These are phyloP conservation scores for Aspergillus oerlinghausenensis DNA, from an alignment of 2,329 filamentous ascomycete genomes.

Conservation along the genomic window DNA sequence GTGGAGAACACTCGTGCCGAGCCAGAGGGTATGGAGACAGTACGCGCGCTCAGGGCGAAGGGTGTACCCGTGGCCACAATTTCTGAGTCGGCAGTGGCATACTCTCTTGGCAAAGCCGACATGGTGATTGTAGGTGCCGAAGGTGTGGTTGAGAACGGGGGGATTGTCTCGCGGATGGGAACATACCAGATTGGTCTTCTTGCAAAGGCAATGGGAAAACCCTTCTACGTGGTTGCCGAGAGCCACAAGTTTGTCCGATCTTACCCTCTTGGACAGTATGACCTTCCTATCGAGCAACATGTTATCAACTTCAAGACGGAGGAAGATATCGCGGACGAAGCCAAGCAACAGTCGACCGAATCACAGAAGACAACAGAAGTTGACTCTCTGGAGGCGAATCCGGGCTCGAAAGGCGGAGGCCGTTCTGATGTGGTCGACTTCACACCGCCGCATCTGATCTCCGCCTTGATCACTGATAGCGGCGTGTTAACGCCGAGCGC, in stretches of 20 bases:
- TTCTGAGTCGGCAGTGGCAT: constrained; percentile 68
- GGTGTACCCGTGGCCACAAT: constrained; percentile 83
- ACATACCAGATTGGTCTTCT: constrained; percentile 81
- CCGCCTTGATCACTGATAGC: constrained; percentile 61
- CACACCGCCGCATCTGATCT: constrained; percentile 58
- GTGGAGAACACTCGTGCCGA: constrained; percentile 31
- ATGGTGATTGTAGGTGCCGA: constrained; percentile 66
- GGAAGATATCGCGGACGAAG: constrained; percentile 43
- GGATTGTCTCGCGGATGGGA: constrained; percentile 83
- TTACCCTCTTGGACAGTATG: constrained; percentile 75
- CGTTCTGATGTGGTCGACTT: constrained; percentile 43
- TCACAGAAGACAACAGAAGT: constrained; percentile 13
- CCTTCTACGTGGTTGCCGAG: constrained; percentile 88
- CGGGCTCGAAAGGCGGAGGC: constrained; percentile 18
- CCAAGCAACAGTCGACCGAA: constrained; percentile 38
- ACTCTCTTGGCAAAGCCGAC: constrained; percentile 71
- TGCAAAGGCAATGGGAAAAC: constrained; percentile 66
- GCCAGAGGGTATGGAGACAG: constrained; percentile 65
- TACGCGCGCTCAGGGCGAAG: constrained; percentile 64
- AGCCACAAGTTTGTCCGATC: constrained; percentile 94
- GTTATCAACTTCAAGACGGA: constrained; percentile 68
- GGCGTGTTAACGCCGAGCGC: constrained; percentile 61
- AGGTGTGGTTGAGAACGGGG: constrained; percentile 89
- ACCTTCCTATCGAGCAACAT: constrained; percentile 73
- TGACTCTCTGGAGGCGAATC: constrained; percentile 1